These are phyloP conservation scores for Pseudogymnoascus sp. DNA, from an alignment of 2,329 filamentous ascomycete species.

Conservation along the genomic window DNA sequence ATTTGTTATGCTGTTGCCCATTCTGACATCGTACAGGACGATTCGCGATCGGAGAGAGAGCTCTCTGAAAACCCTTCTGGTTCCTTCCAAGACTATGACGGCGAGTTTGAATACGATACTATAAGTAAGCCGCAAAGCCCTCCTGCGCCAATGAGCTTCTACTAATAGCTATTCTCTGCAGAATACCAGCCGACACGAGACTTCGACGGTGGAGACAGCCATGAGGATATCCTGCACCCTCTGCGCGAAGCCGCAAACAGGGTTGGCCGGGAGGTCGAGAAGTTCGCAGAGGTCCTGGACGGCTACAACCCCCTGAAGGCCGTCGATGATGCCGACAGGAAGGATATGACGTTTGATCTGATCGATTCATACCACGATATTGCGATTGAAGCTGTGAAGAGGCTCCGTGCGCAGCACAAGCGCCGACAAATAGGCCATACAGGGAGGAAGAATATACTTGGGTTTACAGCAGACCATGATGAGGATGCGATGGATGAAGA, in stretches of 20 bases:
- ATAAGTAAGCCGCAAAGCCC: background rate
- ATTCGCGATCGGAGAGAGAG: constrained; percentile 23
- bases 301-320: constrained; percentile 52
- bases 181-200: constrained; percentile 20
- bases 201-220: constrained; percentile 31
- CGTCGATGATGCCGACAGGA: constrained; percentile 44
- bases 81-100: constrained; percentile 20
- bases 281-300: constrained; percentile 77
- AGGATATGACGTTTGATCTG: constrained; percentile 59
- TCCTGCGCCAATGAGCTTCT: constrained; percentile 22
- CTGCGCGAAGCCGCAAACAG: constrained; percentile 57
- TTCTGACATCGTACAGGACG: constrained; percentile 13
- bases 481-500: constrained; percentile 10
- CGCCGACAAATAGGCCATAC: constrained; percentile 20
- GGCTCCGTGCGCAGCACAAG: constrained; percentile 34
- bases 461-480: constrained; percentile 21
- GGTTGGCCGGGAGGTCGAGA: constrained; percentile 74
- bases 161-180: constrained; percentile 11
- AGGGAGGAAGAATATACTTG: constrained; percentile 31
- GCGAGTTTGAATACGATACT: background rate
- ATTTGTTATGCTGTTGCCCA: no score
- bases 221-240: constrained; percentile 44
- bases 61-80: constrained; percentile 25
- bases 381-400: constrained; percentile 37
- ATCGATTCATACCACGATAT: constrained; percentile 56